phyloP scores from a whole-genome alignment of 805 yeast species.

The Wickerhamiella shivajii region DNA sequence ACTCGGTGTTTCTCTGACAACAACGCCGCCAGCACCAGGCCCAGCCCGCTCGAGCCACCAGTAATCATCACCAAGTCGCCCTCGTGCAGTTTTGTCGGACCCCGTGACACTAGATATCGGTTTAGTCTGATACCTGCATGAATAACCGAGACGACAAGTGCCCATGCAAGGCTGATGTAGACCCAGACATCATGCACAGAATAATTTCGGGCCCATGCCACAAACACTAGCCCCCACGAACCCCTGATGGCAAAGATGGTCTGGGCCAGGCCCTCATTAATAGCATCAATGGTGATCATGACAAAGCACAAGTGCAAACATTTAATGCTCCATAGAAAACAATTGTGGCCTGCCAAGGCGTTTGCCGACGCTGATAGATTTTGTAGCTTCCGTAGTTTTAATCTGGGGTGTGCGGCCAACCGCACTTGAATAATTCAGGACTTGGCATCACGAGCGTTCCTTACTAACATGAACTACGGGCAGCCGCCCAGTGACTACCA shows the following conservation, averaged over 20 bases:
- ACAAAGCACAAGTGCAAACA: too few relatives aligned
- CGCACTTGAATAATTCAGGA: too few relatives aligned
- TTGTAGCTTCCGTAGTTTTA: too few relatives aligned
- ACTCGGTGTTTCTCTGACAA: conserved; percentile 12
- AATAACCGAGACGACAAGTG: neutral
- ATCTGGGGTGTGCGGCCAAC: too few relatives aligned
- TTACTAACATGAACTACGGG: too few relatives aligned
- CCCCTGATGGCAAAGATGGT: conserved; percentile 9
- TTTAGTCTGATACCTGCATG: neutral
- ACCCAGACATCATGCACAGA: neutral
- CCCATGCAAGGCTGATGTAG: conserved; percentile 1
- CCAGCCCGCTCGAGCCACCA: conserved; percentile 19
- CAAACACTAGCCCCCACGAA: conserved; percentile 9
- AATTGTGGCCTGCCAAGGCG: too few relatives aligned
- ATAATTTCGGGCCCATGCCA: neutral
- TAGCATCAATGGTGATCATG: conserved; percentile 7
- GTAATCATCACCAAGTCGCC: conserved; percentile 15
- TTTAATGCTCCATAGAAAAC: too few relatives aligned
- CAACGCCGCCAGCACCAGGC: conserved; percentile 16
- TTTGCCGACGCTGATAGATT: too few relatives aligned
- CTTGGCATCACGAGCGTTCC: too few relatives aligned
- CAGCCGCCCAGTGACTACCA: too few relatives aligned
- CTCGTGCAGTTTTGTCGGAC: neutral
- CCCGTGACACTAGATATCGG: neutral
- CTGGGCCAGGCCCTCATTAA: conserved; percentile 5